phyloP scores from a whole-genome alignment of 306 rosid genomes.

The Arachis stenosperma region DNA sequence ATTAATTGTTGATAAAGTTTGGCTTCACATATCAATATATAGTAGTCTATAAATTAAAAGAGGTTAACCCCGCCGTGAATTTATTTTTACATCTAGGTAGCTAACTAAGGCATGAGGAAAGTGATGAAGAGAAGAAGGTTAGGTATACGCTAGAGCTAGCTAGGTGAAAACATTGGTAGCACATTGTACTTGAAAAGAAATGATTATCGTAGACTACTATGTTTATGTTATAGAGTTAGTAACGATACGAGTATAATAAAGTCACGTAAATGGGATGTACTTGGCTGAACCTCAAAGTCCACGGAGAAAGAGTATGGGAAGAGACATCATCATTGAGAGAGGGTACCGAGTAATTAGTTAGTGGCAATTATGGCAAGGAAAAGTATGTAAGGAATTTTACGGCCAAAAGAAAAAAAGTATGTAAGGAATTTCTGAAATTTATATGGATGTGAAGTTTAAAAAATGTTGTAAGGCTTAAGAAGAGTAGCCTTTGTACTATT shows the following conservation, averaged over 20 bases:
- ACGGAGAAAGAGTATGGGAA: slow-evolving; percentile 27
- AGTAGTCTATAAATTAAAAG: not conserved
- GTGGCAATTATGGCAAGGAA: slow-evolving; percentile 6
- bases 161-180: no score
- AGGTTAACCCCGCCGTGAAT: not conserved
- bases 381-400: not conserved
- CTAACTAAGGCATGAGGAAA: no score
- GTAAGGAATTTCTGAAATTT: not conserved
- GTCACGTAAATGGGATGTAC: no score
- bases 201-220: no score
- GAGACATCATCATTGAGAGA: slow-evolving; percentile 14
- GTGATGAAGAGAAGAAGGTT: no score
- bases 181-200: no score
- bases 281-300: slow-evolving; percentile 4
- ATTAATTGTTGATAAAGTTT: not conserved
- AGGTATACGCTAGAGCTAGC: no score
- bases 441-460: slow-evolving; percentile 3
- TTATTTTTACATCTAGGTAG: not conserved
- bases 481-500: slow-evolving; percentile 22
- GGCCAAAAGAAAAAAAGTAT: no score
- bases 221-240: no score
- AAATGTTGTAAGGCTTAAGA: slow-evolving; percentile 18
- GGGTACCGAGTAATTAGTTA: slow-evolving; percentile 13
- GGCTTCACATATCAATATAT: no score
- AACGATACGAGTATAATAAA: no score